Evolutionary conservation across 1,284 basidiomycete genomes (phyloP), one percentile per base, ranked within the genome.

Genomic region (Ceratobasidium sp.): DNA sequence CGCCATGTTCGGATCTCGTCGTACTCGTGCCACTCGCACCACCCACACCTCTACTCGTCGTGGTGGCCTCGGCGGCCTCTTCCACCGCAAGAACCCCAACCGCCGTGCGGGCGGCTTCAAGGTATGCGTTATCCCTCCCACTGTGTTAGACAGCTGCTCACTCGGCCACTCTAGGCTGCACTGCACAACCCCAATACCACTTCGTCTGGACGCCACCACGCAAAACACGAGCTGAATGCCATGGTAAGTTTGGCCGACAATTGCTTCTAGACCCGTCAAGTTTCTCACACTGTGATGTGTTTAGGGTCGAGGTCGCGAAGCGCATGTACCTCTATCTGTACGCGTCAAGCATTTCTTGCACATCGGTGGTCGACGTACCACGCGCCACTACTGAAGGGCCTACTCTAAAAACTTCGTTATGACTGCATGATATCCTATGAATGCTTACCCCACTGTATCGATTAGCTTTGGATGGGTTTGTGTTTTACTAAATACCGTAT

Each of bases 91-190:
- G 74, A 80, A 85, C 77, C 80, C 77, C 61, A 81, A 84, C 74
- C 83, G 83, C 58, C 83, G 84, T 60, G 84, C 82, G 33, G 84
- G 81, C 48, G 84, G 76, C 83, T 40, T 83, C 83, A 78, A 85
- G 85, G 85, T 76, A 76, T 82, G 81, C 12, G 3, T 49, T 9
- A 12, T 14, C 38, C 49, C 11, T 18, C 28, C 56, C 12, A n/a
- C 9, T 36, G 11, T 40, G 36, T 23, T 16, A 49, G n/a, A 28
- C 16, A 7, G 56, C 25, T 30, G 28, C 33, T 56, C 25, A 14
- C 25, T 33, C 25, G 36, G 9, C 8, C 36, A 38, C 36, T n/a
- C 53, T 72, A 74, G 78, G 83, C 83, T 48, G 83, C 85, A 6
- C 78, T 86, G 8, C 72, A 83, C 38, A 86, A 86, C 76, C 84